Percentiles rank a stretch among this genome's conserved stretches.
phyloP scores from a whole-genome alignment of 2,329 filamentous ascomycete genomes.

The Fusarium liriodendri region DNA sequence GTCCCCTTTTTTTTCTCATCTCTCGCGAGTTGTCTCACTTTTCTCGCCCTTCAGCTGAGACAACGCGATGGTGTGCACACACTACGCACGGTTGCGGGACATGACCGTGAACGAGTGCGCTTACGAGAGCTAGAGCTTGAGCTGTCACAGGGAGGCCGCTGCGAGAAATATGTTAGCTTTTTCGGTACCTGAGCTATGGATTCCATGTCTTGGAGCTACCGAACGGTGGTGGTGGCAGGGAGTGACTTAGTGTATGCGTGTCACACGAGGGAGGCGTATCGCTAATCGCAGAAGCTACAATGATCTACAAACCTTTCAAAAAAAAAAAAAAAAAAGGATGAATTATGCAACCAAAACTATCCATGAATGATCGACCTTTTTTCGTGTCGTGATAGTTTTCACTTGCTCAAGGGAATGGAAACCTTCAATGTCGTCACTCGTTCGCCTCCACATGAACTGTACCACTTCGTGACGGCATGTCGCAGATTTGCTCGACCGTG shows the following conservation, averaged over 20 bases:
- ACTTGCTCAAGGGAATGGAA: background rate
- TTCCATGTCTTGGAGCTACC: background rate
- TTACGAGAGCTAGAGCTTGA: background rate
- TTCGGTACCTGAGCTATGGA: background rate
- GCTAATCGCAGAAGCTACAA: background rate
- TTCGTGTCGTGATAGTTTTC: background rate
- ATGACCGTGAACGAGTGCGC: background rate
- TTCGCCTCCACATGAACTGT: slow-evolving; percentile 2
- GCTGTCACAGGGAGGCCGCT: background rate
- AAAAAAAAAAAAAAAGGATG: too few relatives aligned
- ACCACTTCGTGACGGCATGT: slow-evolving; percentile 19
- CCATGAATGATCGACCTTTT: background rate
- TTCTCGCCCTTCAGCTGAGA: background rate
- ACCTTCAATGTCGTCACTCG: slow-evolving; percentile 5
- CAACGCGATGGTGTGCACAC: background rate
- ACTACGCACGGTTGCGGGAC: background rate
- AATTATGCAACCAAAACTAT: background rate
- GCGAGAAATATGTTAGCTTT: background rate
- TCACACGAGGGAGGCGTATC: slow-evolving; percentile 11
- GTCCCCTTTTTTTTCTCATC: background rate
- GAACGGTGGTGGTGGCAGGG: background rate
- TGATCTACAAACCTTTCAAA: background rate
- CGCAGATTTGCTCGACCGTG: slow-evolving; percentile 17
- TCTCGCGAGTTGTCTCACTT: background rate
- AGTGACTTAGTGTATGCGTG: background rate